phyloP scores from a whole-genome alignment of 164 flowering plant genomes.

The Stephania japonica region DNA sequence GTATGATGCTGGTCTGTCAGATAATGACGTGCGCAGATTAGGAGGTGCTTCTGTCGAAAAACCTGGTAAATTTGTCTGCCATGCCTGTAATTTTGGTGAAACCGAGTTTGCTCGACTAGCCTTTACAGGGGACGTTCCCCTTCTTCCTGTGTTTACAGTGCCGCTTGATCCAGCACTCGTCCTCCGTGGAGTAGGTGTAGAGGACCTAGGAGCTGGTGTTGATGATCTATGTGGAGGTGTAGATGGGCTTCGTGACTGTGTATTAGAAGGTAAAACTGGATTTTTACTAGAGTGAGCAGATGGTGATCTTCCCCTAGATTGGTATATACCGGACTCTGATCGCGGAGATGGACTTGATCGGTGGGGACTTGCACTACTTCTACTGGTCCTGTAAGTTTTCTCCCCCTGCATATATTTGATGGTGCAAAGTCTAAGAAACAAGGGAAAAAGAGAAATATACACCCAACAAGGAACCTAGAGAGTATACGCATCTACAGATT shows the following conservation, averaged over 20 bases:
- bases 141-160: constrained; percentile 36
- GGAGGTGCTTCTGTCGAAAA: constrained; percentile 92
- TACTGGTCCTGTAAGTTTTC: constrained; percentile 58
- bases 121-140: constrained; percentile 71
- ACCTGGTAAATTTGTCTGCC: constrained; percentile 89
- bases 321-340: constrained; percentile 37
- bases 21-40: constrained; percentile 88
- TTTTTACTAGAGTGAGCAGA: constrained; percentile 64
- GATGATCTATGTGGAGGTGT: constrained; percentile 65
- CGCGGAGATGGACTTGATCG: constrained; percentile 86
- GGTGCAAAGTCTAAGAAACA: not conserved
- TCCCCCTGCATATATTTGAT: constrained; percentile 49
- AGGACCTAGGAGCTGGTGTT: constrained; percentile 55
- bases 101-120: constrained; percentile 72
- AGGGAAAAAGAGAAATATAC: not conserved
- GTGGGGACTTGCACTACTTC: constrained; percentile 90
- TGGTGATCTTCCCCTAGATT: constrained; percentile 67
- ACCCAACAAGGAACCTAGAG: not conserved
- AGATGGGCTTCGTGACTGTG: constrained; percentile 67
- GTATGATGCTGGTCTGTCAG: constrained; percentile 81
- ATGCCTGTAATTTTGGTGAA: constrained; percentile 78
- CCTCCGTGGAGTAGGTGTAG: constrained; percentile 69
- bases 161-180: constrained; percentile 59
- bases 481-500: constrained; percentile 4
- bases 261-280: constrained; percentile 31